Evolutionary conservation across 371 early-diverging fungal genomes (phyloP).

Genomic region (Phascolomyces articulosus): DNA sequence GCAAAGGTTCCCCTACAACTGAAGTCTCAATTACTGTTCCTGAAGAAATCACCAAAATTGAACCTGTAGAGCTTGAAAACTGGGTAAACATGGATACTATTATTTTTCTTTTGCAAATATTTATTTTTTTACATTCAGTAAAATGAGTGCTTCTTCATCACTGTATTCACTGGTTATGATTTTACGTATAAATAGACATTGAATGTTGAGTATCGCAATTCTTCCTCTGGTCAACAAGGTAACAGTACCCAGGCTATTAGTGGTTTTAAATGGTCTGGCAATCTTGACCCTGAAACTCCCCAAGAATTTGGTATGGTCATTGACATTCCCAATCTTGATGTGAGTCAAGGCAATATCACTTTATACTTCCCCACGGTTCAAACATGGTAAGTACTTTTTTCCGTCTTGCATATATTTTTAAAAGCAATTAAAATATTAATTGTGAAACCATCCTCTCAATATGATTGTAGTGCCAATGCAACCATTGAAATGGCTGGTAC

Average conservation of each 20-base stretch:
- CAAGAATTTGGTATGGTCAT: slow-evolving; percentile 34
- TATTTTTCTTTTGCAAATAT: background rate
- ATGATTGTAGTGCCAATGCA: background rate
- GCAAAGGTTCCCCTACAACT: slow-evolving; percentile 36
- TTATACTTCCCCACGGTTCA: slow-evolving; percentile 40
- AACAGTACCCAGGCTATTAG: background rate
- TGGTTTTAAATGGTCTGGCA: slow-evolving; percentile 21
- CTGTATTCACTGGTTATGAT: no score
- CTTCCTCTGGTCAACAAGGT: background rate
- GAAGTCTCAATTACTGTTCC: slow-evolving; percentile 29
- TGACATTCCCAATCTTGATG: slow-evolving; percentile 30
- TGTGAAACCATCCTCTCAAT: no score
- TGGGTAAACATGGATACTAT: slow-evolving; percentile 25
- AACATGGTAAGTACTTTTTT: slow-evolving; percentile 27
- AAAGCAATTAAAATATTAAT: no score
- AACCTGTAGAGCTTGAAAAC: slow-evolving; percentile 24
- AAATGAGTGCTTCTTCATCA: no score
- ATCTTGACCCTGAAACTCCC: slow-evolving; percentile 16
- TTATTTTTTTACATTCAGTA: no score
- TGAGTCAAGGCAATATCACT: slow-evolving; percentile 33
- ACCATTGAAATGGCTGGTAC: background rate
- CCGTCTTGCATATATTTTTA: no score
- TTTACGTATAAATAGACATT: background rate
- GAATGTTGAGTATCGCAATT: background rate
- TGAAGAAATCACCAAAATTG: slow-evolving; percentile 21